Percentiles rank a stretch among this genome's conserved stretches.
Evolutionary conservation across 2,329 filamentous ascomycete species (phyloP).

Genomic region (Phyllosticta capitalensis): DNA sequence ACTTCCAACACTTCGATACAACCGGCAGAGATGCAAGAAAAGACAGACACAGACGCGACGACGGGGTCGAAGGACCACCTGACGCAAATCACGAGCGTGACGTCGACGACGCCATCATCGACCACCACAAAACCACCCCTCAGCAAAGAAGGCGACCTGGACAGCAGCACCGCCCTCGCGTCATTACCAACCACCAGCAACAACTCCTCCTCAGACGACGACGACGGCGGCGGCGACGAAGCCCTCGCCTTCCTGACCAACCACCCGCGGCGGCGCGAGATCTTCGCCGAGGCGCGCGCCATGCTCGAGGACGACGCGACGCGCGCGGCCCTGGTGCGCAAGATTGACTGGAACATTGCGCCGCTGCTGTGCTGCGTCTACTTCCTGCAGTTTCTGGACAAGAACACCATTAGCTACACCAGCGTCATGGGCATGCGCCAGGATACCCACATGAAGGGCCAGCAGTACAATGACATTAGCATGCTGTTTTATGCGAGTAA

Average conservation of each 20-base stretch:
- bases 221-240: slow-evolving; percentile 24
- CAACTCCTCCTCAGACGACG: no score
- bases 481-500: slow-evolving; percentile 15
- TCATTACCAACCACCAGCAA: neutral
- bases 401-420: slow-evolving; percentile 51
- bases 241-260: slow-evolving; percentile 28
- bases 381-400: slow-evolving; percentile 55
- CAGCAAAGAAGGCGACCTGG: neutral
- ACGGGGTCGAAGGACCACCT: neutral
- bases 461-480: slow-evolving; percentile 14
- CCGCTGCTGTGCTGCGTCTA: slow-evolving; percentile 45
- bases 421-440: slow-evolving; percentile 55
- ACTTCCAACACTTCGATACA: neutral
- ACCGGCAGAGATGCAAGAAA: neutral
- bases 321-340: slow-evolving; percentile 4
- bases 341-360: slow-evolving; percentile 11
- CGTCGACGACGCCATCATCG: neutral
- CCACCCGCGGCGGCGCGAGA: slow-evolving; percentile 18
- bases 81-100: neutral
- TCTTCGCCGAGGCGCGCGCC: slow-evolving; percentile 20
- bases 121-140: neutral
- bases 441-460: slow-evolving; percentile 31
- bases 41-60: neutral
- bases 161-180: neutral
- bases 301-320: slow-evolving; percentile 19